Conservation (phyloP, 148 eudicot species). For the Pharnaceum exiguum region DNA sequence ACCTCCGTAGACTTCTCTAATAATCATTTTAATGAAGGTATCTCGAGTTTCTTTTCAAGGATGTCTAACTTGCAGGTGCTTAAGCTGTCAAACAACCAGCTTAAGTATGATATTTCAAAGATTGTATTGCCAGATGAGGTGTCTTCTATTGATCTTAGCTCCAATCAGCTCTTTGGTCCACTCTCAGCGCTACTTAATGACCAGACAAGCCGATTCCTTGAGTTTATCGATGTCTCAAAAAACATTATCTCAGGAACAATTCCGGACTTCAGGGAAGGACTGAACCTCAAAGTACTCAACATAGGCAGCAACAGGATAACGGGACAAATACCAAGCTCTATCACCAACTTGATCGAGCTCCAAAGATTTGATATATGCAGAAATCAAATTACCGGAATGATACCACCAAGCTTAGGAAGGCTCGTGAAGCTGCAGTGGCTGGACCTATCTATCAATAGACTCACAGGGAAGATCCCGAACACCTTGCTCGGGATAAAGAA, state of each 20-base stretch:
- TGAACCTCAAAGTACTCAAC: slow-evolving; percentile 51
- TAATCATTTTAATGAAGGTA: slow-evolving; percentile 51
- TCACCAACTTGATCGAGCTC: slow-evolving; percentile 52
- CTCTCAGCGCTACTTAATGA: slow-evolving; percentile 44
- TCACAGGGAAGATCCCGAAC: slow-evolving; percentile 50
- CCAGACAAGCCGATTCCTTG: slow-evolving; percentile 48
- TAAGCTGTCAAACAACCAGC: slow-evolving; percentile 59
- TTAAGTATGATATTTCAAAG: slow-evolving; percentile 42
- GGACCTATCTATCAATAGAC: slow-evolving; percentile 61
- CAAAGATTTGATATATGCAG: slow-evolving; percentile 54
- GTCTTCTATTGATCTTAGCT: slow-evolving; percentile 51
- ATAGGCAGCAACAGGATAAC: slow-evolving; percentile 56
- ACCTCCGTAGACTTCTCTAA: slow-evolving; percentile 61
- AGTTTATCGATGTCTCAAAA: slow-evolving; percentile 47
- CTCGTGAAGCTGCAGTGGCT: slow-evolving; percentile 64
- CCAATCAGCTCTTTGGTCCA: slow-evolving; percentile 61
- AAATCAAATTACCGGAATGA: slow-evolving; percentile 57
- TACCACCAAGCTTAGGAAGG: slow-evolving; percentile 57
- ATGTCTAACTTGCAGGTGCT: slow-evolving; percentile 50
- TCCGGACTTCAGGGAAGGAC: slow-evolving; percentile 50
- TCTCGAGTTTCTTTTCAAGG: slow-evolving; percentile 37
- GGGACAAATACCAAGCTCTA: slow-evolving; percentile 65
- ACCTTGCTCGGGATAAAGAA: slow-evolving; percentile 44
- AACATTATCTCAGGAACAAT: slow-evolving; percentile 63
- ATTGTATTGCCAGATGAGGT: slow-evolving; percentile 51